Percentiles rank a stretch among this genome's conserved stretches.
These are phyloP conservation scores for Beauveria medogensis DNA, from an alignment of 2,329 filamentous ascomycete species.

Conservation along the genomic window DNA sequence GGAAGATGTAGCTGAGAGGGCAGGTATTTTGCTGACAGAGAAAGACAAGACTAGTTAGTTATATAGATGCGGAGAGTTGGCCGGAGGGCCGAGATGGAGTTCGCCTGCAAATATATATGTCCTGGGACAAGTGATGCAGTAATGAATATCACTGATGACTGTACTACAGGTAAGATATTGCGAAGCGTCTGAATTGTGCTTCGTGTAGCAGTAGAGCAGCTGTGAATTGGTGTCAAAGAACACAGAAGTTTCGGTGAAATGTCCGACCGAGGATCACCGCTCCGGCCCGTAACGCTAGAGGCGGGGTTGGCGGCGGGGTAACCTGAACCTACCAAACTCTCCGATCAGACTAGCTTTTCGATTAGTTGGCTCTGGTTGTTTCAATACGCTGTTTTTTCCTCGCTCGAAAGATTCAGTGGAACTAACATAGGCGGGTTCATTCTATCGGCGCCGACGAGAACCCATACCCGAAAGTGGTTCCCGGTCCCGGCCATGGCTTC, in stretches of 20 bases:
- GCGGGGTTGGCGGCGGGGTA: background rate
- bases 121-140: background rate
- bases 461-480: too few relatives aligned
- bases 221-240: background rate
- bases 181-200: background rate
- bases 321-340: background rate
- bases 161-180: background rate
- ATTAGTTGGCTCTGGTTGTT: background rate
- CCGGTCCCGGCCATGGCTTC: background rate
- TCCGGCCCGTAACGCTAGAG: background rate
- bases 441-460: too few relatives aligned
- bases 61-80: background rate
- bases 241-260: background rate
- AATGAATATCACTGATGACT: background rate
- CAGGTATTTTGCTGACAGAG: background rate
- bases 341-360: background rate
- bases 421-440: too few relatives aligned
- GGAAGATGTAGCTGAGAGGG: background rate
- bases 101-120: background rate
- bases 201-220: background rate
- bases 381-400: background rate
- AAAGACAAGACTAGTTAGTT: too few relatives aligned
- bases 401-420: too few relatives aligned
- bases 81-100: background rate
- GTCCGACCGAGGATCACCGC: background rate